phyloP scores from a whole-genome alignment of 305 asterid species.

The Withania somnifera region DNA sequence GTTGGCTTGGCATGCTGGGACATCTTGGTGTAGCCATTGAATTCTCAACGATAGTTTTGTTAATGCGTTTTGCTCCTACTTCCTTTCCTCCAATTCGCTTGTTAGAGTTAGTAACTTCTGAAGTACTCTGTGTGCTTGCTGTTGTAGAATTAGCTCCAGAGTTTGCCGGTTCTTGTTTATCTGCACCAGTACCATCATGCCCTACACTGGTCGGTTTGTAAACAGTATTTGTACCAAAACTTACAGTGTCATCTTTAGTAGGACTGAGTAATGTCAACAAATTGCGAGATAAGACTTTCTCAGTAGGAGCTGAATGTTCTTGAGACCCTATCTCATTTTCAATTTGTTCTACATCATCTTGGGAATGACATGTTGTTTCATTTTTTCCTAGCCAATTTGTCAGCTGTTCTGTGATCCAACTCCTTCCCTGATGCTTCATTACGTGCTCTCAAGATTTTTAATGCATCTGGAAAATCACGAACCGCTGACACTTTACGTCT shows the following conservation, averaged over 20 bases:
- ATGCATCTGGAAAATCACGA: conserved; percentile 6
- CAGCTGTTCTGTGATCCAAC: background rate
- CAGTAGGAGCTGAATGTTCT: background rate
- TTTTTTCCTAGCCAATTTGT: background rate
- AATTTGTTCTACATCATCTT: background rate
- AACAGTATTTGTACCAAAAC: background rate
- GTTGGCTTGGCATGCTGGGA: background rate
- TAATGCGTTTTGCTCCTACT: background rate
- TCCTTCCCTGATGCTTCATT: background rate
- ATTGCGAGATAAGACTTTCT: background rate
- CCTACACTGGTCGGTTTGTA: background rate
- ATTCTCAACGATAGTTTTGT: background rate
- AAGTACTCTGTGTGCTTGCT: background rate
- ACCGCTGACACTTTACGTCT: background rate
- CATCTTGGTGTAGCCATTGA: background rate
- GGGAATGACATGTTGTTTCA: background rate
- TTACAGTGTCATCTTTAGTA: background rate
- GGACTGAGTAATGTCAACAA: background rate
- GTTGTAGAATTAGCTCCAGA: background rate
- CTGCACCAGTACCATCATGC: background rate
- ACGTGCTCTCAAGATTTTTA: background rate
- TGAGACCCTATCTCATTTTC: background rate
- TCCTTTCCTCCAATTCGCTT: background rate
- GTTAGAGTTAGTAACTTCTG: background rate
- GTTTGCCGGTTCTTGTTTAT: background rate